Conservation (phyloP, 108 stramenopile species). For the Stephanodiscus triporus region DNA sequence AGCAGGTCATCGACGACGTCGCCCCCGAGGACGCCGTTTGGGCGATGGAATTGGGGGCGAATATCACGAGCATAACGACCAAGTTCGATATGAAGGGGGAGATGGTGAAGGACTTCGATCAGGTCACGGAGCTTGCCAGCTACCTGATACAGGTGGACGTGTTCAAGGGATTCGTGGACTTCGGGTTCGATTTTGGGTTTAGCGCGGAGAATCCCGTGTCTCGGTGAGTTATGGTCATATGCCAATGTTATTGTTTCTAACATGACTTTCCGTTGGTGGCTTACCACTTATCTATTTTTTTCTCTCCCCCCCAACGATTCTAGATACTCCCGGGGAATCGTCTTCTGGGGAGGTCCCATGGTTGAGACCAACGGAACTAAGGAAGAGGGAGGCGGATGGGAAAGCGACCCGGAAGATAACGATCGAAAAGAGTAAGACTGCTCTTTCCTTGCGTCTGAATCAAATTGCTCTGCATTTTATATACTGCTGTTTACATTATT, state of each 20-base stretch:
- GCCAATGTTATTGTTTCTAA: too few species aligned
- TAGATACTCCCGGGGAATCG: constrained; percentile 46
- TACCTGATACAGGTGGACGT: constrained; percentile 45
- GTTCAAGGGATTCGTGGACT: constrained; percentile 44
- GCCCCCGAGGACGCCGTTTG: constrained; percentile 20
- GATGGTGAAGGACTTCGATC: constrained; percentile 36
- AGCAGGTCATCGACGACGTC: constrained; percentile 17
- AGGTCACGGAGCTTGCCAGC: constrained; percentile 49
- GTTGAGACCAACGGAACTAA: constrained; percentile 14
- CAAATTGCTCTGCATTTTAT: not conserved
- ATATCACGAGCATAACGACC: constrained; percentile 29
- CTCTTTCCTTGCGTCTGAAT: not conserved
- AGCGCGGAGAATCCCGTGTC: constrained; percentile 42
- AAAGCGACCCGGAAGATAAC: constrained; percentile 33
- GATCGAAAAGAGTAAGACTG: constrained; percentile 32
- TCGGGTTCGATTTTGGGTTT: constrained; percentile 50
- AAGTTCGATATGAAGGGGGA: constrained; percentile 53
- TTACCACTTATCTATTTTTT: not conserved
- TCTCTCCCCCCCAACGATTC: not conserved
- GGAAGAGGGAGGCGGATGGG: constrained; percentile 26
- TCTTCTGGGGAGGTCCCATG: constrained; percentile 58
- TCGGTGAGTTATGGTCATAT: constrained; percentile 10
- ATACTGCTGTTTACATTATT: not conserved
- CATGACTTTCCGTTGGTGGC: too few species aligned
- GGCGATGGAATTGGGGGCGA: constrained; percentile 13